Conservation (phyloP, 129 eudicot species). For the Glebionis coronaria region DNA sequence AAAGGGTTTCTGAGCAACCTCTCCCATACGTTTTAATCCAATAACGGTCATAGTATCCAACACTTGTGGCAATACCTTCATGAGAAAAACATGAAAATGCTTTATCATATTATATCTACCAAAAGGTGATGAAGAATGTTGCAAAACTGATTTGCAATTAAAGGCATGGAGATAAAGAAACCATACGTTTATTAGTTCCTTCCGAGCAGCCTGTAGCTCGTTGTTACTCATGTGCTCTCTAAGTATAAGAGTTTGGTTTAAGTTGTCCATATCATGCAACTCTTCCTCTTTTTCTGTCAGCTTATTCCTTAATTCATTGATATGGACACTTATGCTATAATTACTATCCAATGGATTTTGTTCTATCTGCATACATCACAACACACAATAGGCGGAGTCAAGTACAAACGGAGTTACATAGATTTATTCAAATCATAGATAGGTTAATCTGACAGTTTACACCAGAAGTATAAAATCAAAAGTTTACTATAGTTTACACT, state of each 20-base stretch:
- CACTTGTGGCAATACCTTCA: slow-evolving; percentile 38
- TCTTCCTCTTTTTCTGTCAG: slow-evolving; percentile 53
- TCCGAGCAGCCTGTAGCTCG: slow-evolving; percentile 67
- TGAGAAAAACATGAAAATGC: slow-evolving; percentile 4
- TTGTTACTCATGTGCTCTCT: slow-evolving; percentile 60
- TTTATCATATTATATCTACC: not conserved
- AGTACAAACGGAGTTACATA: not conserved
- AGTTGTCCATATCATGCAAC: slow-evolving; percentile 51
- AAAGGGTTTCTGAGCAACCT: slow-evolving; percentile 56
- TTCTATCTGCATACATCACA: slow-evolving; percentile 37
- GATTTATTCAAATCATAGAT: too few relatives aligned
- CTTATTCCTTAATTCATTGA: slow-evolving; percentile 38
- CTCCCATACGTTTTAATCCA: slow-evolving; percentile 69
- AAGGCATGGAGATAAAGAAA: slow-evolving; percentile 12
- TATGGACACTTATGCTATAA: slow-evolving; percentile 29
- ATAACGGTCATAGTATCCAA: slow-evolving; percentile 30
- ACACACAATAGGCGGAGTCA: not conserved
- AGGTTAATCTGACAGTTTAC: too few relatives aligned
- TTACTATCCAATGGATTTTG: slow-evolving; percentile 41
- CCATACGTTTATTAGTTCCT: slow-evolving; percentile 56
- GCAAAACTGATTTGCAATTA: not conserved
- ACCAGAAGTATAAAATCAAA: too few relatives aligned
- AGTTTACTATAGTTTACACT: too few relatives aligned
- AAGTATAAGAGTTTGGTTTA: slow-evolving; percentile 56
- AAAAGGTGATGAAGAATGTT: slow-evolving; percentile 9